A percentile compares a stretch with the other conserved stretches of the same genome.
Conservation (phyloP, 1,284 basidiomycete species). For the Meira nashicola region DNA sequence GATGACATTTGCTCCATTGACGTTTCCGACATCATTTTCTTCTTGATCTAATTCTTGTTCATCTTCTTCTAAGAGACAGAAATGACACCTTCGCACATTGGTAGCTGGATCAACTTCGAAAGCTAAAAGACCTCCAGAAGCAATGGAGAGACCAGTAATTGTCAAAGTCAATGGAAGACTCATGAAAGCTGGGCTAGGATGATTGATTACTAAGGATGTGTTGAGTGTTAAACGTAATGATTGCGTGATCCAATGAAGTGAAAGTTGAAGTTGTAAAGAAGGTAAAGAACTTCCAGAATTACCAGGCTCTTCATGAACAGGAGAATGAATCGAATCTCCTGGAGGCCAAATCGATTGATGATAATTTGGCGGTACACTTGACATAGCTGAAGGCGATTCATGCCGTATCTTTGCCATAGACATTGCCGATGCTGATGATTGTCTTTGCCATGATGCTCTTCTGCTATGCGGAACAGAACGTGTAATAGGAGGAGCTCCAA, state of each 20-base stretch:
- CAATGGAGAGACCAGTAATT: slow-evolving; percentile 79
- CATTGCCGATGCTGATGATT: slow-evolving; percentile 5
- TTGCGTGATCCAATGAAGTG: slow-evolving; percentile 39
- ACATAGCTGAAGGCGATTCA: too few relatives aligned
- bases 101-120: slow-evolving; percentile 71
- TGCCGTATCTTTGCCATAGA: not conserved
- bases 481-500: not conserved
- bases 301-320: not conserved
- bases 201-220: slow-evolving; percentile 93
- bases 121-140: slow-evolving; percentile 80
- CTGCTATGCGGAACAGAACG: not conserved
- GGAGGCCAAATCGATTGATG: not conserved
- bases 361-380: not conserved
- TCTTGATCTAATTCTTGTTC: slow-evolving; percentile 64
- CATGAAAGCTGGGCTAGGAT: slow-evolving; percentile 92
- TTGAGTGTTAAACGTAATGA: slow-evolving; percentile 62
- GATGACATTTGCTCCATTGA: not conserved
- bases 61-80: slow-evolving; percentile 79
- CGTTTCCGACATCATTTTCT: not conserved
- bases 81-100: slow-evolving; percentile 61
- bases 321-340: too few relatives aligned
- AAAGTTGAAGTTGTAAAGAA: slow-evolving; percentile 37
- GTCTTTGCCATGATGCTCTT: not conserved
- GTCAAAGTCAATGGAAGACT: slow-evolving; percentile 85
- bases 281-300: slow-evolving; percentile 23